Percentiles rank a stretch among this genome's conserved stretches.
These are phyloP conservation scores for Hysterium pulicare DNA, from an alignment of 2,329 filamentous ascomycete genomes.

Conservation along the genomic window DNA sequence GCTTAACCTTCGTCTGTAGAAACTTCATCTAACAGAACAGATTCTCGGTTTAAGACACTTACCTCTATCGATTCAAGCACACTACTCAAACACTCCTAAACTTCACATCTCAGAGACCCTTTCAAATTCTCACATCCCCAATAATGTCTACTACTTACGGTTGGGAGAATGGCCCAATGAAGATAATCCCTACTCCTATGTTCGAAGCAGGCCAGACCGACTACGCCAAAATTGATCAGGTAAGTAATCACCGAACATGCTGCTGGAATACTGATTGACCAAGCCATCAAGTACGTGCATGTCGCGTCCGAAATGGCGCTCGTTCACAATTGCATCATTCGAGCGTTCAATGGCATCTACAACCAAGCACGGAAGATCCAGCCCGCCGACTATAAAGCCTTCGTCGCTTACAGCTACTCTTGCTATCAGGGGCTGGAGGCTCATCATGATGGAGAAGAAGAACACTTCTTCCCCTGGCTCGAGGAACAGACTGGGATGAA, in stretches of 20 bases:
- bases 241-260: background rate
- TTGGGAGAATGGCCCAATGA: constrained; percentile 1
- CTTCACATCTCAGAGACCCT: background rate
- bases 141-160: background rate
- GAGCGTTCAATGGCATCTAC: constrained; percentile 63
- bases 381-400: constrained; percentile 53
- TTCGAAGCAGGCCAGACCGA: background rate
- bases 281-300: constrained; percentile 57
- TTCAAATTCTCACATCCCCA: background rate
- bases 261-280: no score
- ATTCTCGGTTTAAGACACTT: background rate
- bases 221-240: no score
- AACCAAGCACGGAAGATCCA: constrained; percentile 55
- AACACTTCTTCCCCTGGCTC: constrained; percentile 54
- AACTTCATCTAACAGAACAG: background rate
- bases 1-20: background rate
- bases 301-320: constrained; percentile 61
- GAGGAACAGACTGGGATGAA: constrained; percentile 52
- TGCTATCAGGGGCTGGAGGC: constrained; percentile 59
- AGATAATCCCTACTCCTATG: background rate
- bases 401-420: constrained; percentile 56
- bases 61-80: background rate
- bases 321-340: constrained; percentile 61
- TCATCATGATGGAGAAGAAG: constrained; percentile 61
- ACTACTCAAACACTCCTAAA: background rate